Evolutionary conservation across 2,329 filamentous ascomycete genomes (phyloP).

Genomic region (Hymenoscyphus fructigenus): DNA sequence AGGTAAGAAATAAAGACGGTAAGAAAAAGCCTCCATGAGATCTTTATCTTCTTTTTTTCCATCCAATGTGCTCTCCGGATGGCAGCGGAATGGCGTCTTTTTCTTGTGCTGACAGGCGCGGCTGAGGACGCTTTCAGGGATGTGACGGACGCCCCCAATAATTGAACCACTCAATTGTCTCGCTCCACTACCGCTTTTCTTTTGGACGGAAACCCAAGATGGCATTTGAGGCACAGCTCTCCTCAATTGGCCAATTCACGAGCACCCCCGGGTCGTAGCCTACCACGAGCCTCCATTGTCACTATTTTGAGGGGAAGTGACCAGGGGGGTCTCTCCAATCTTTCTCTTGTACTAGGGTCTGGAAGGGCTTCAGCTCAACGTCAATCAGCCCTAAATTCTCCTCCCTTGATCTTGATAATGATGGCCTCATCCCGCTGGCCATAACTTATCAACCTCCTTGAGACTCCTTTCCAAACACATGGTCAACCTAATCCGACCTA

Average conservation of each 20-base stretch:
- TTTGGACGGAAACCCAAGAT: neutral
- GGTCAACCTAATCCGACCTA: neutral
- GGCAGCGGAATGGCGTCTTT: neutral
- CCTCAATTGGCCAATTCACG: conserved; percentile 19
- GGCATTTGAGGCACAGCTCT: neutral
- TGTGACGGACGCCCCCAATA: conserved; percentile 1
- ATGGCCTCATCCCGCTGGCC: conserved; percentile 8
- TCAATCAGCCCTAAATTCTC: conserved; percentile 12
- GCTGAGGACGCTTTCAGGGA: neutral
- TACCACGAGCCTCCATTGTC: conserved; percentile 4
- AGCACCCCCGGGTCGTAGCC: neutral
- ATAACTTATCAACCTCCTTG: neutral
- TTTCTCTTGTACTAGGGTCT: neutral
- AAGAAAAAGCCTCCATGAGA: conserved; percentile 2
- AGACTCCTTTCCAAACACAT: neutral
- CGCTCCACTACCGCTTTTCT: neutral
- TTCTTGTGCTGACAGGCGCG: neutral
- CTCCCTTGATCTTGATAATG: neutral
- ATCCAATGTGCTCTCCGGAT: neutral
- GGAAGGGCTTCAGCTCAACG: conserved; percentile 3
- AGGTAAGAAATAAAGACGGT: neutral
- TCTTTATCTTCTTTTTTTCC: neutral
- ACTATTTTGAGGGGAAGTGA: conserved; percentile 11
- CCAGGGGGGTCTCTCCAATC: neutral
- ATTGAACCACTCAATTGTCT: neutral